A percentile compares a stretch with the other conserved stretches of the same genome.
These are phyloP conservation scores for Carex littledalei DNA, from an alignment of 176 grass and related monocot species.

Conservation along the genomic window DNA sequence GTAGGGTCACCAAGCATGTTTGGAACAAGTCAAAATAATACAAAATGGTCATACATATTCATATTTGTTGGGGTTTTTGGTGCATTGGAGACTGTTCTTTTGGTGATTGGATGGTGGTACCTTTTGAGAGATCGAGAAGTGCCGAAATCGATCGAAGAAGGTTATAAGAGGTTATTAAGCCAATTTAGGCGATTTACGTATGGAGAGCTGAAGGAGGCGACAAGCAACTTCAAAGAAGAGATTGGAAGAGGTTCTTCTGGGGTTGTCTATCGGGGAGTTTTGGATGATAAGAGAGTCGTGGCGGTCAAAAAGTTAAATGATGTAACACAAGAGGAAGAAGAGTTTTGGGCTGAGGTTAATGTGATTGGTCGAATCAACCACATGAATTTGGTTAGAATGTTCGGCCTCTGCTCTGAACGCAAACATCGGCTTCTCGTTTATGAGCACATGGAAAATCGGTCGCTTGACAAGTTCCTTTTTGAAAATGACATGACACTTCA, in stretches of 20 bases:
- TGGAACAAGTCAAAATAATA: slow-evolving; percentile 6
- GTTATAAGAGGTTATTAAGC: slow-evolving; percentile 48
- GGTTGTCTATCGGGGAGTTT: slow-evolving; percentile 53
- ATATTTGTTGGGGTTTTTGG: slow-evolving; percentile 40
- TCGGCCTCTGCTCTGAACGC: slow-evolving; percentile 41
- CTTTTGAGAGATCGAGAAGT: slow-evolving; percentile 45
- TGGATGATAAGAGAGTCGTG: slow-evolving; percentile 51
- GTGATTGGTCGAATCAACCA: slow-evolving; percentile 57
- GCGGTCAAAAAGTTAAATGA: slow-evolving; percentile 58
- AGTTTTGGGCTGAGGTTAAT: slow-evolving; percentile 50
- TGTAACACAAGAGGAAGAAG: slow-evolving; percentile 43
- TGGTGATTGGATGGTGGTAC: slow-evolving; percentile 50
- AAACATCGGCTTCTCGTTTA: slow-evolving; percentile 47
- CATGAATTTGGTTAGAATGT: slow-evolving; percentile 64
- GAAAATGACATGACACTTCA: slow-evolving; percentile 30
- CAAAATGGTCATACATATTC: slow-evolving; percentile 46
- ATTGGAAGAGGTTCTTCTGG: slow-evolving; percentile 61
- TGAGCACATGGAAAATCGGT: slow-evolving; percentile 63
- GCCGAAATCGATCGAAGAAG: slow-evolving; percentile 42
- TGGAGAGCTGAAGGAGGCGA: slow-evolving; percentile 41
- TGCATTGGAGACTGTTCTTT: slow-evolving; percentile 42
- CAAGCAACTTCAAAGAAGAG: slow-evolving; percentile 66
- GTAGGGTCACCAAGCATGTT: slow-evolving; percentile 39
- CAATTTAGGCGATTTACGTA: slow-evolving; percentile 66
- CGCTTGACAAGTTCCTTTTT: slow-evolving; percentile 58